These are phyloP conservation scores for Micromonas commoda DNA, from an alignment of 139 green algal genomes.

Conservation along the genomic window DNA sequence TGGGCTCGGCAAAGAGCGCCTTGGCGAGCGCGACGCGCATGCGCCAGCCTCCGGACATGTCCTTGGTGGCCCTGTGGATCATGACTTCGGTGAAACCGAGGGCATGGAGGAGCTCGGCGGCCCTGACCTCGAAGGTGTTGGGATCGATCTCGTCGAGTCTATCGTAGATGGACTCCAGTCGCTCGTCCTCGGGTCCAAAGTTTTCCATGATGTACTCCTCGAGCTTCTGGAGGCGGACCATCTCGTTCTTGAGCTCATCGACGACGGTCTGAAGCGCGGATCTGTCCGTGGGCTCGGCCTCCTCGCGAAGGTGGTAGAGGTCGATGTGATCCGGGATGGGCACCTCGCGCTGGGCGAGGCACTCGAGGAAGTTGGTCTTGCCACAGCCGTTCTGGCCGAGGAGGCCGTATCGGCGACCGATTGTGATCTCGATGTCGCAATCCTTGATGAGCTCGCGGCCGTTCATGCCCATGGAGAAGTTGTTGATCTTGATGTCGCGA, in stretches of 20 bases:
- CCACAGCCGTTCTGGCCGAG: conserved; percentile 46
- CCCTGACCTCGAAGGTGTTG: conserved; percentile 34
- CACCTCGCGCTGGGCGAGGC: conserved; percentile 68
- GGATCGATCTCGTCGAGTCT: conserved; percentile 41
- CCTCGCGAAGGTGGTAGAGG: conserved; percentile 80
- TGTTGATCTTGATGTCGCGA: conserved; percentile 53
- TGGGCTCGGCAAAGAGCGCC: conserved; percentile 85
- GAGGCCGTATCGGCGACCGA: conserved; percentile 49
- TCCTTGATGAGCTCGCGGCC: conserved; percentile 63
- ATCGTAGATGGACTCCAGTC: conserved; percentile 42
- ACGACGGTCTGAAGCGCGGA: conserved; percentile 64
- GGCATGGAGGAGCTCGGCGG: conserved; percentile 70
- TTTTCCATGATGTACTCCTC: conserved; percentile 42
- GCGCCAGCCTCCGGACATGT: conserved; percentile 91
- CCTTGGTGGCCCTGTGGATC: conserved; percentile 70
- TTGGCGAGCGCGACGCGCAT: conserved; percentile 92
- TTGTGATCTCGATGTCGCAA: conserved; percentile 73
- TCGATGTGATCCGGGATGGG: conserved; percentile 89
- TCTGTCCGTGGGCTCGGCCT: conserved; percentile 69
- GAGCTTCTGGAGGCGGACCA: conserved; percentile 41
- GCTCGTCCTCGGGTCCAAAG: conserved; percentile 33
- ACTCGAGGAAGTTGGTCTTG: conserved; percentile 46
- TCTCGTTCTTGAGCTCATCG: conserved; percentile 31
- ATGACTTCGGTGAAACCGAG: conserved; percentile 87
- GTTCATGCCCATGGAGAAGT: conserved; percentile 63